Evolutionary conservation across 2,329 filamentous ascomycete genomes (phyloP), one percentile per base, ranked within the genome.

Genomic region (Aureobasidium sp.): DNA sequence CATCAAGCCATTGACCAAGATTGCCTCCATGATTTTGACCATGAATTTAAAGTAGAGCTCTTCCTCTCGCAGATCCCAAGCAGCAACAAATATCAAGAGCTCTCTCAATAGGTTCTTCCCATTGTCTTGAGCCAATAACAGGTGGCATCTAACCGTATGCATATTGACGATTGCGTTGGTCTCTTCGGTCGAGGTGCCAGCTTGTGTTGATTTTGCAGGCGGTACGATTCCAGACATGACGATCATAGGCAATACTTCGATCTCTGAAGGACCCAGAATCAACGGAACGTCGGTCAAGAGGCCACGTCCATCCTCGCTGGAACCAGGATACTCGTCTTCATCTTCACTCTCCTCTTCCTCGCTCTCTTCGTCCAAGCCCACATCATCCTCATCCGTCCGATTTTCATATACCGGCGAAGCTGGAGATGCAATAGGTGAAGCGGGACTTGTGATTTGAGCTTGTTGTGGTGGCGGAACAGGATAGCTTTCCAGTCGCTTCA

Each of bases 21-120:
- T 89, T 0, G 93, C 90, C 72, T 96, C 90, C 76, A 97, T 90
- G 64, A 97, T 96, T 74, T 97, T 92, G 48, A 91, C 89, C 74
- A 95, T 97, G 73, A 97, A 90, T 73, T 96, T 93, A 79, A 96
- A 97, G 70, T 97, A 96, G 41, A 96, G 84, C 64, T 95, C 91
- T 64, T 93, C 88, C 72, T 97, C 92, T 44, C 91, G 88, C 69
- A 97, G 87, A 71, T 97, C 93, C 93, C 93, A 97, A 9, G 96
- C 92, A 5, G 93, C 93, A 65, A 97, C 96, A 73, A 97, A 97
- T 63, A 97, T 95, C 47, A 97, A 80, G 70, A 97, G 84, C 73
- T 97, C 93, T 62, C 93, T 83, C 1, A 97, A 80, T 4, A 97
- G 79, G 70, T 95, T 96, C 67, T 92, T 87, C 3, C 93, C 93